phyloP scores from a whole-genome alignment of 805 yeast genomes.

The Yarrowia sp. region DNA sequence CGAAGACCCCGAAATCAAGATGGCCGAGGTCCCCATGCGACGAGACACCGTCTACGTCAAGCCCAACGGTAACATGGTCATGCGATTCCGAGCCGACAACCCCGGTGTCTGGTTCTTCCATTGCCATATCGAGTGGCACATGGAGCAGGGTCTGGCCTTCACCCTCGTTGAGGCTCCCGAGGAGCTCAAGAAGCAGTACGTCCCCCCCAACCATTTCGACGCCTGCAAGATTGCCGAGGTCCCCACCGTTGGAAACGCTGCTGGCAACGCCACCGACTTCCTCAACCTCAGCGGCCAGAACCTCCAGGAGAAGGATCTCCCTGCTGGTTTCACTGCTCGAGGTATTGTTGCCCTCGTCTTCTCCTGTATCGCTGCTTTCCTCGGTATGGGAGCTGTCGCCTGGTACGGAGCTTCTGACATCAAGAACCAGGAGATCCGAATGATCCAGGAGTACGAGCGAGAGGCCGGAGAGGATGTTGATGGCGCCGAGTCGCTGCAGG shows the following conservation, averaged over 20 bases:
- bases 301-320: conserved; percentile 62
- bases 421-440: conserved; percentile 60
- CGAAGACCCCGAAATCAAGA: conserved; percentile 45
- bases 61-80: conserved; percentile 79
- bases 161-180: conserved; percentile 79
- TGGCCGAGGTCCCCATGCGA: conserved; percentile 73
- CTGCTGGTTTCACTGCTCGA: conserved; percentile 87
- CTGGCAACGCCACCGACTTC: conserved; percentile 64
- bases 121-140: conserved; percentile 98
- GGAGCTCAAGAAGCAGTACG: conserved; percentile 46
- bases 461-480: conserved; percentile 48
- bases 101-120: conserved; percentile 99
- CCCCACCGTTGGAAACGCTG: conserved; percentile 76
- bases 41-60: conserved; percentile 79
- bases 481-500: conserved; percentile 36
- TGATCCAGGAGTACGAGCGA: conserved; percentile 46
- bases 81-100: conserved; percentile 86
- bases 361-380: conserved; percentile 78
- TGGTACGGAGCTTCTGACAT: conserved; percentile 85
- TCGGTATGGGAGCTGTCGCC: conserved; percentile 75
- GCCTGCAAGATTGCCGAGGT: conserved; percentile 60
- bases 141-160: conserved; percentile 87
- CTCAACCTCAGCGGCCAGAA: conserved; percentile 72
- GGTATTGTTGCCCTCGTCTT: conserved; percentile 94
- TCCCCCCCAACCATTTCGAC: conserved; percentile 58